phyloP scores from a whole-genome alignment of 2,329 filamentous ascomycete genomes.

The Orbilia oligospora region DNA sequence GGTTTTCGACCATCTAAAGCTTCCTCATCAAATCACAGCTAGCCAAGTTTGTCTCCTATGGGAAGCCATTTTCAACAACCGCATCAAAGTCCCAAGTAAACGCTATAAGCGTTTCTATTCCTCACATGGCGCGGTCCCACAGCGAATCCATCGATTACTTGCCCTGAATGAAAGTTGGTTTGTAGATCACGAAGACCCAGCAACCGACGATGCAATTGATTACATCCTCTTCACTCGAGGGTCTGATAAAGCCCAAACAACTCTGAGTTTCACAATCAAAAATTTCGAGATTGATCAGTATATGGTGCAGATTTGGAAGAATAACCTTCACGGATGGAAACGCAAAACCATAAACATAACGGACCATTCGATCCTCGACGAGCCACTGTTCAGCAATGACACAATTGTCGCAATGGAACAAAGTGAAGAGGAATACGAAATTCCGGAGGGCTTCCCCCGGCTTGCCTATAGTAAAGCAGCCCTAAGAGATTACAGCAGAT shows the following conservation, averaged over 20 bases:
- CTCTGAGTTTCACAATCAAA: not conserved
- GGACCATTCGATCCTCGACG: not conserved
- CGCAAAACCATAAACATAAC: not conserved
- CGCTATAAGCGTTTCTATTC: slow-evolving; percentile 5
- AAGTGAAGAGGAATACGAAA: not conserved
- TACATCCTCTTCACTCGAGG: not conserved
- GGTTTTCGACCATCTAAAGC: not conserved
- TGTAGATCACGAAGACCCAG: not conserved
- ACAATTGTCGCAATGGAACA: not conserved
- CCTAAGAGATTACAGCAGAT: too few species aligned
- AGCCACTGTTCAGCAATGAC: not conserved
- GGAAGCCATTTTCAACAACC: not conserved
- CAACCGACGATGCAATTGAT: not conserved
- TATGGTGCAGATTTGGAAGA: not conserved
- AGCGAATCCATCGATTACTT: not conserved
- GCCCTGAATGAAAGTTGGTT: not conserved
- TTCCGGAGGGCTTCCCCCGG: too few species aligned
- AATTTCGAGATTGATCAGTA: slow-evolving; percentile 1
- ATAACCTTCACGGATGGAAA: not conserved
- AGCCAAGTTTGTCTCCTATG: slow-evolving; percentile 8
- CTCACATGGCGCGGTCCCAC: not conserved
- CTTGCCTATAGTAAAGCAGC: too few species aligned
- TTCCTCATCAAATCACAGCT: not conserved
- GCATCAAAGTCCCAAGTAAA: not conserved
- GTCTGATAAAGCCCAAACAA: not conserved